Evolutionary conservation across 2,329 filamentous ascomycete genomes (phyloP), one percentile per base, ranked within the genome.

Genomic region (Helotiales sp.): DNA sequence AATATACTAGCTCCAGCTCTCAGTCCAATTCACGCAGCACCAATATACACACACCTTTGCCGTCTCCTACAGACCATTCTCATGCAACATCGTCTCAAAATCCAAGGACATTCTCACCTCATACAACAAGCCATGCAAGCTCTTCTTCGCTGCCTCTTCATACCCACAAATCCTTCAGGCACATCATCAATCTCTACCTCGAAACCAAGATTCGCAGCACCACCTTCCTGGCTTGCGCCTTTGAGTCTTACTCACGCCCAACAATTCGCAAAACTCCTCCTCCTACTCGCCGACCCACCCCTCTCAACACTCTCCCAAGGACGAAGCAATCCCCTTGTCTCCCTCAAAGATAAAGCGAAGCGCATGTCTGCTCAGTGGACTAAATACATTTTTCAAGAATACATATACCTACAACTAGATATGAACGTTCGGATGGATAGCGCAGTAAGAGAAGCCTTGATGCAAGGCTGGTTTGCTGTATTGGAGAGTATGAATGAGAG

Each of bases 51-150:
- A 3, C 68, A 68, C 42, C 63, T 72, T 15, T 85, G 79, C 72
- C 78, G 76, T 53, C 74, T 88, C 8, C 72, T 84, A 19, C 81
- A 84, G 54, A 72, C 76, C 22, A 72, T 87, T 34, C 80, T 88
- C 67, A 80, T 79, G 66, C 81, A 83, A 48, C 83, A 87, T 69
- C 76, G 85, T 4, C 75, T 84, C 42, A 82, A 85, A 9, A 74
- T 88, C 1, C 80, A 86, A 64, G 84, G 83, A 1, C 84, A 85
- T 61, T 83, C 84, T 64, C 84, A 86, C 66, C 72, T 87, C 44
- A 74, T 87, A 5, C 71, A 85, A 47, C 72, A 77, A 33, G 72
- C 77, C 2, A 72, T 88, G 57, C 81, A 85, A 64, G 72, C 78
- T 3, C 79, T 88, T n/a, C 76, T 88, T 33, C 73, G 74, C 22